Evolutionary conservation across 371 early-diverging fungal species (phyloP), one percentile per base, ranked within the genome.

Genomic region (Mucor lusitanicus): DNA sequence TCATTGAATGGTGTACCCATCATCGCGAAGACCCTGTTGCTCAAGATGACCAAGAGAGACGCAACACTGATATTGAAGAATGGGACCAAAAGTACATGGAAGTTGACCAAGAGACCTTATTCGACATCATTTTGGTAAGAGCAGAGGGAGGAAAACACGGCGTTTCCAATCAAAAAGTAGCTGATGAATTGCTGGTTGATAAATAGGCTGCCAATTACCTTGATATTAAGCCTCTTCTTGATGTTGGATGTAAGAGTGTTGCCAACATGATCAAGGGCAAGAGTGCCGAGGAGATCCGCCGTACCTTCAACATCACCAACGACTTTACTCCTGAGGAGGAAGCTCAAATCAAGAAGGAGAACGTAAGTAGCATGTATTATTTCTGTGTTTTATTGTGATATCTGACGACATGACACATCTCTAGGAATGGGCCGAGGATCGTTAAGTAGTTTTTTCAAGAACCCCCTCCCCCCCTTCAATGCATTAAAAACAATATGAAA

Each of bases 251-350:
- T 85, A 97, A 97, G 85, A 97, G 94, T n/a, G 96, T 97, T 59
- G 99, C 99, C 64, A 97, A 97, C 77, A 95, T 97, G 95, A 97
- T 98, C 84, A 95, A 95, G 74, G 96, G 89, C 57, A 97, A 97
- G 85, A 87, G 90, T 27, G 92, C 95, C 15, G 96, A 97, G 76
- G 96, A 98, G 73, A 95, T 97, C 70, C 89, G 99, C 67, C 91
- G 91, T 71, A 89, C 88, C 63, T 98, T 98, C 85, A 96, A 95
- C 79, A 97, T 98, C 70, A 87, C 87, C 61, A 94, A 94, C 74
- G 98, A 97, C 79, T 97, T 97, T 72, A 97, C 96, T 1, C 92
- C 93, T n/a, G 99, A 97, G 82, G 97, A 98, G 79, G 95, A 92
- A 82, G 96, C 90, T 59, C 90, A 92, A 77, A 92, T 93, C 76